Base-by-base conservation (phyloP, 768 basidiomycete genomes). In the Lactarius sp. region DNA sequence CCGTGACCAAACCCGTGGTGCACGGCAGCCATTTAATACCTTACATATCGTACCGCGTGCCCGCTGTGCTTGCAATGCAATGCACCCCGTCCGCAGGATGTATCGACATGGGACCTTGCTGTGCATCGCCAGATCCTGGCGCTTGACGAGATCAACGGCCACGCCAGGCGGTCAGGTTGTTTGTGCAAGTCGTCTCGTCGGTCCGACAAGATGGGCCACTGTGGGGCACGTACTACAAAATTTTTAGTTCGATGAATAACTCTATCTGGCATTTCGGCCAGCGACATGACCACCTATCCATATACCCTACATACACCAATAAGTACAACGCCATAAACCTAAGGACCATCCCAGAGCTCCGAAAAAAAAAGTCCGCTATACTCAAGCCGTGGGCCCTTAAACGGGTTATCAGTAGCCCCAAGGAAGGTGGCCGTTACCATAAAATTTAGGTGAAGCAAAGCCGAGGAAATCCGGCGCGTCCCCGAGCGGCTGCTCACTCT, bases 401-500 rank as follows among this genome's bases (percentile, higher is more conserved):
- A 13, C 12, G 5, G 16, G 4, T 6, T 7, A 42, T 33, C 37
- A 27, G 2, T 27, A 50, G 39, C 53, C 34, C 60, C 57, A 64
- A 8, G 31, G 8, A 4, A 59, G 37, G 20, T 36, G 52, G 8
- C 18, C 31, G 3, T n/a, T 42, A 10, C 46, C 47, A 34, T n/a
- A 42, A 59, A 27, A 66, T 39, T 41, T 64, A 37, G 61, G 65
- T 6, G 60, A 63, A 10, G 60, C 36, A 9, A 1, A 2, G 14
- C 59, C 33, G 52, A 64, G 44, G 39, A 44, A 22, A 33, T 64
- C 52, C 3, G 46, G 58, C 4, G 31, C 27, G 12, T 64, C 62
- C 14, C 62, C 62, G 20, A 64, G 62, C 3, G 57, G 62, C 46
- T 59, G 62, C 14, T 46, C 57, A 20, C 57, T n/a, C 31, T 64